Evolutionary conservation across 768 basidiomycete species (phyloP), one percentile per base, ranked within the genome.

Genomic region (Kwoniella heveanensis): DNA sequence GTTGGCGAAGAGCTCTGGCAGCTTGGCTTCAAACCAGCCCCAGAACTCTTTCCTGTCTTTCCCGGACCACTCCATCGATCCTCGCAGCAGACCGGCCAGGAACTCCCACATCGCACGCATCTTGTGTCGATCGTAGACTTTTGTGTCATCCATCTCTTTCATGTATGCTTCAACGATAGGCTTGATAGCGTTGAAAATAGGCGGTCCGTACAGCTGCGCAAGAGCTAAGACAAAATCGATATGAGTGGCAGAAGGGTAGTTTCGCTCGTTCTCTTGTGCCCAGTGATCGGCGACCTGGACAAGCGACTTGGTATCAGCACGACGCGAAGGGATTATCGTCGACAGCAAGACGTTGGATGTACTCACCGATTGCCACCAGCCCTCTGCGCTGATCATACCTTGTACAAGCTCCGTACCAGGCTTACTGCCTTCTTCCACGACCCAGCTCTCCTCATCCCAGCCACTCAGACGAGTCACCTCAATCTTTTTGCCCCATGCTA

Each of bases 71-170:
- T 94, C 90, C 78, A 92, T 92, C 15, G 89, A 87, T 32, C 91
- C 92, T 66, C 92, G 85, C 59, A 90, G 80, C 52, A 92, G 72
- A 22, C 92, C 92, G 36, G 85, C 83, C 26, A 93, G 76, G 30
- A 92, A 83, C 78, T 96, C 92, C 4, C 91, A 91, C 25, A 88
- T 87, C 27, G 90, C 90, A 25, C 91, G 85, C 75, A 92, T 92
- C 80, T 91, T 91, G 82, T 88, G 92, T 64, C 90, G 64, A 44
- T 73, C 69, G 29, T 71, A 74, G 19, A 77, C 70, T 32, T 77
- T 74, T 19, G 70, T 80, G 27, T 85, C 81, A 44, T 92, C 90
- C 36, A 88, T 82, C 19, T 83, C 81, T 15, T 80, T 75, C 30
- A 90, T 80, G 22, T 88, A 79, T 25, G 80, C 80, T 39, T 87